Evolutionary conservation across 495 filamentous ascomycete genomes (phyloP).

Genomic region (Trichoderma gamsii): DNA sequence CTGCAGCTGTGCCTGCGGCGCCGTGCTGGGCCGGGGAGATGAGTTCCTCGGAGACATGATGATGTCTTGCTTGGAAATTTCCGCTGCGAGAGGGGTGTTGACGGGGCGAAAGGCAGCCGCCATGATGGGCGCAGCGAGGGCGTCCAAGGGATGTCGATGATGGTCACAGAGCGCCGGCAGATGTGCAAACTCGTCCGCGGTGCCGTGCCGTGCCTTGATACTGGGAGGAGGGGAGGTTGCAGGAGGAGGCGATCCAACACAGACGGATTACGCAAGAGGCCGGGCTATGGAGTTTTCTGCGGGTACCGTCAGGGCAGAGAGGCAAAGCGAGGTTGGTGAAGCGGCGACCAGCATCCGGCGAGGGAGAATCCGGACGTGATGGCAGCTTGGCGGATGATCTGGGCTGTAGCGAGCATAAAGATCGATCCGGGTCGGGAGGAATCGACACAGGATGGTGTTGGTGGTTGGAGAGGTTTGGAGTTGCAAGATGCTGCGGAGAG

Average conservation of each 20-base stretch:
- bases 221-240: conserved; percentile 19
- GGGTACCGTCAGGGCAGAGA: background rate
- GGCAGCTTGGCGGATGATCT: too few relatives aligned
- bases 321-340: background rate
- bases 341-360: background rate
- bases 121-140: conserved; percentile 28
- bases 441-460: too few relatives aligned
- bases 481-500: conserved; percentile 3
- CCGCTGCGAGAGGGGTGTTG: conserved; percentile 59
- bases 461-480: background rate
- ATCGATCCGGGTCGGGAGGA: too few relatives aligned
- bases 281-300: background rate
- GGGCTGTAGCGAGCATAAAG: too few relatives aligned
- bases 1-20: conserved; percentile 30
- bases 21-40: conserved; percentile 48
- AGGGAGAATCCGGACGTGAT: too few relatives aligned
- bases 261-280: conserved; percentile 1
- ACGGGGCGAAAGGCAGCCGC: conserved; percentile 64
- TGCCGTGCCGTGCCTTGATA: conserved; percentile 4
- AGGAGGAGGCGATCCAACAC: conserved; percentile 16
- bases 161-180: background rate
- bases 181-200: background rate
- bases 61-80: conserved; percentile 35
- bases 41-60: conserved; percentile 37
- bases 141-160: background rate